Evolutionary conservation across 441 rosid genomes (phyloP), one percentile per base, ranked within the genome.

Genomic region (Pelargonium cotyledonis): DNA sequence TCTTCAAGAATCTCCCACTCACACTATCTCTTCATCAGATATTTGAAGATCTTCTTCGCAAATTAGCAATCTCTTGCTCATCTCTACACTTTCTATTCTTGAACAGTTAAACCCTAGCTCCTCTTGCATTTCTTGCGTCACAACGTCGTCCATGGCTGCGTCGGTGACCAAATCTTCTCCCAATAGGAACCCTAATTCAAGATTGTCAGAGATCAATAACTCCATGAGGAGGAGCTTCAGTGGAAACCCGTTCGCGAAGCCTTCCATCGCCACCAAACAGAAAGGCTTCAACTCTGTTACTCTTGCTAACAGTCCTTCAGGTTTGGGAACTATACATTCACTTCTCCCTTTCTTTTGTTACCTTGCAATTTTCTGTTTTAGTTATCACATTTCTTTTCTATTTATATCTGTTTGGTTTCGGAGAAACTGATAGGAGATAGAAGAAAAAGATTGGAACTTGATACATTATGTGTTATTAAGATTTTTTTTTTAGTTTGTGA

Each of bases 141-240:
- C 55, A 14, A 12, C 16, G 55, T 12, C 55, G 15, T 49, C 55
- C 15, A 49, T 49, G 55, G 55, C 55, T 14, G 55, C 12, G n/a
- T 49, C 55, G 55, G 16, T 15, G 55, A 12, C n/a, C 55, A 49
- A 15, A 49, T 51, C 57, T 51, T 49, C 55, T 49, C 55, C 55
- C 16, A n/a, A 12, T 5, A 2, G 55, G 49, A 85, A 78, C 64
- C 78, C 83, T 47, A 70, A 10, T 44, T 70, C 78, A 3, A 85
- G 95, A 70, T 84, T 77, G 71, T 81, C 96, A 0, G 91, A 92
- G 72, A 70, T 75, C n/a, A 72, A 69, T 70, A 82, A 89, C 58
- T 76, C 83, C 29, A 83, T 80, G 84, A 84, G 96, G 14, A 81
- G 93, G 75, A 89, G 93, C 69, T 89, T 85, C 63, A 72, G 72